Percentiles rank a stretch among this genome's conserved stretches.
Evolutionary conservation across 495 filamentous ascomycete species (phyloP).

Genomic region (Hypoxylon intermedium): DNA sequence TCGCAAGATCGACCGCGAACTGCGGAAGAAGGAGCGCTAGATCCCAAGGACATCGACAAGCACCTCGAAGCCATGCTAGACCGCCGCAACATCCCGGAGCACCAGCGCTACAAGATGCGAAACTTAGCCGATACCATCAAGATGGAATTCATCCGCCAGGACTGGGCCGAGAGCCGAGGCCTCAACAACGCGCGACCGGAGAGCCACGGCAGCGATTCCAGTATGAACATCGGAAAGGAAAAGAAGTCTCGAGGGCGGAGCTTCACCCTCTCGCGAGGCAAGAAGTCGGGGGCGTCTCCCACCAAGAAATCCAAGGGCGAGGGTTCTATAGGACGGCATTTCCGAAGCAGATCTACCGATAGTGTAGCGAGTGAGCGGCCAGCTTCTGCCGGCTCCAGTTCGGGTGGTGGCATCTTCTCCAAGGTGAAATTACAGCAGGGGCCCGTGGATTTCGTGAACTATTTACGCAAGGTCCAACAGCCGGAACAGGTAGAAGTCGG

Average conservation of each 20-base stretch:
- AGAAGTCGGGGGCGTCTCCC: constrained; percentile 51
- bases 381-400: constrained; percentile 50
- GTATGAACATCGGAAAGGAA: constrained; percentile 54
- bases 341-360: constrained; percentile 59
- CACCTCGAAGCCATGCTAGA: constrained; percentile 76
- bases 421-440: constrained; percentile 62
- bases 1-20: constrained; percentile 37
- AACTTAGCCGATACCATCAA: constrained; percentile 88
- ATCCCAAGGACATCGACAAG: constrained; percentile 58
- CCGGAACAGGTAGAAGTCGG: constrained; percentile 89
- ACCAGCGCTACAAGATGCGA: constrained; percentile 93
- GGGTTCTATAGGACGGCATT: constrained; percentile 57
- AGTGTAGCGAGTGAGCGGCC: constrained; percentile 54
- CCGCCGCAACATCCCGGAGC: constrained; percentile 87
- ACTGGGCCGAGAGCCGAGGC: constrained; percentile 70
- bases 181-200: constrained; percentile 44
- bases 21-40: constrained; percentile 42
- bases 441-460: constrained; percentile 82
- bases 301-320: constrained; percentile 64
- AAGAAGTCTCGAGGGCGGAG: constrained; percentile 76
- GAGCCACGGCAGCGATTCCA: constrained; percentile 45
- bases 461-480: constrained; percentile 76
- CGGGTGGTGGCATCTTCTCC: constrained; percentile 52
- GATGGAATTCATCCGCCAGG: constrained; percentile 89
- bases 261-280: constrained; percentile 71